phyloP scores from a whole-genome alignment of 2,329 filamentous ascomycete genomes.

The Purpureocillium takamizusanense region DNA sequence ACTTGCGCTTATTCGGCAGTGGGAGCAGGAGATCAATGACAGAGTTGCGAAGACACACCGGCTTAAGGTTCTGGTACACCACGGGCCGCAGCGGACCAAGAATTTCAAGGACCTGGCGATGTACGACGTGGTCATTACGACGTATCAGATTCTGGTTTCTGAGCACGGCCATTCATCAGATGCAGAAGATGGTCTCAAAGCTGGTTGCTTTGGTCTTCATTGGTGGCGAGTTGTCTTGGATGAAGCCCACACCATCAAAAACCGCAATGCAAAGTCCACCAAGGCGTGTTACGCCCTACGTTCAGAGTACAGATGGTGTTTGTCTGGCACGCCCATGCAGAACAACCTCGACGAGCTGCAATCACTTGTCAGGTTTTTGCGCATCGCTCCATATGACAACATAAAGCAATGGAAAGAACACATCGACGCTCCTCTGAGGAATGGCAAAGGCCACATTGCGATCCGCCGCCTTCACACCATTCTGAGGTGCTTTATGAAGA shows the following conservation, averaged over 20 bases:
- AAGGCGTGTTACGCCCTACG: constrained; percentile 82
- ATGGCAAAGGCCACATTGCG: constrained; percentile 78
- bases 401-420: constrained; percentile 82
- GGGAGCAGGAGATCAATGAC: constrained; percentile 86
- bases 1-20: constrained; percentile 89
- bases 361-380: constrained; percentile 83
- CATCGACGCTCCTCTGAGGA: constrained; percentile 84
- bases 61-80: constrained; percentile 80
- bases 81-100: constrained; percentile 80
- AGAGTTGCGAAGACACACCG: constrained; percentile 63
- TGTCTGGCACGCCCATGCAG: constrained; percentile 95
- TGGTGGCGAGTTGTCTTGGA: constrained; percentile 96
- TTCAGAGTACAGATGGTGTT: constrained; percentile 87
- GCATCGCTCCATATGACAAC: constrained; percentile 85
- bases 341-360: constrained; percentile 97
- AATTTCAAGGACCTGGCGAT: constrained; percentile 64
- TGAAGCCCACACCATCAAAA: constrained; percentile 97
- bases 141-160: constrained; percentile 89
- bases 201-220: constrained; percentile 80
- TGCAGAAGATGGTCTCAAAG: constrained; percentile 52
- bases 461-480: constrained; percentile 79
- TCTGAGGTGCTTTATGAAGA: constrained; percentile 92
- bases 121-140: constrained; percentile 95
- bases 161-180: constrained; percentile 68
- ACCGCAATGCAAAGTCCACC: constrained; percentile 89